phyloP scores from a whole-genome alignment of 805 yeast genomes.

The Saccharomyces jurei region DNA sequence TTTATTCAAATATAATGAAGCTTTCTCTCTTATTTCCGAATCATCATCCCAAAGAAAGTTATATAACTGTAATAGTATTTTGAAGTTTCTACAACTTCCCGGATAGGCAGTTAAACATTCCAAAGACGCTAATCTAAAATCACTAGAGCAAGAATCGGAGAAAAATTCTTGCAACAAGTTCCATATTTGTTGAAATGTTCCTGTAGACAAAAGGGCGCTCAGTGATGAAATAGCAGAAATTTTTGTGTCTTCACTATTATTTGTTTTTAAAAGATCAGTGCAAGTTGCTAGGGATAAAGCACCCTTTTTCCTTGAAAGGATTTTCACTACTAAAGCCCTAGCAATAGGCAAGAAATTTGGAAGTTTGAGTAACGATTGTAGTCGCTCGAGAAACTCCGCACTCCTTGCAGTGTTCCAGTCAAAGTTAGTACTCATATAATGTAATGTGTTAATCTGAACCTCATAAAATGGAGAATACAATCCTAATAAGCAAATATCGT shows the following conservation, averaged over 20 bases:
- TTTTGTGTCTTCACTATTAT: constrained; percentile 39
- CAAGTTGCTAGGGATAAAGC: constrained; percentile 17
- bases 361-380: constrained; percentile 23
- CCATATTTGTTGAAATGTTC: constrained; percentile 8
- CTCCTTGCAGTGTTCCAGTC: constrained; percentile 1
- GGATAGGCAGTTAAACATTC: constrained; percentile 15
- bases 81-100: not conserved
- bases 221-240: constrained; percentile 43
- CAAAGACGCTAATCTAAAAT: constrained; percentile 20
- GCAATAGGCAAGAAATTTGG: constrained; percentile 35
- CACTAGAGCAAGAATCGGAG: constrained; percentile 18
- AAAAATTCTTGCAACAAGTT: constrained; percentile 5
- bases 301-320: constrained; percentile 23
- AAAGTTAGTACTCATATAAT: constrained; percentile 19
- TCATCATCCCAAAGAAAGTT: constrained; percentile 58
- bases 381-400: constrained; percentile 4
- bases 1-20: constrained; percentile 38
- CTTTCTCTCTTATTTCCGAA: constrained; percentile 42
- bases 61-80: constrained; percentile 25
- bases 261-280: constrained; percentile 21
- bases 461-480: constrained; percentile 37
- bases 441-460: constrained; percentile 38
- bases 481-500: constrained; percentile 29
- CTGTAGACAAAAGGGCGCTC: constrained; percentile 36
- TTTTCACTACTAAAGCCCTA: constrained; percentile 35